Evolutionary conservation across 352 stramenopile species (phyloP).

Genomic region (Phytophthora podocarpi): DNA sequence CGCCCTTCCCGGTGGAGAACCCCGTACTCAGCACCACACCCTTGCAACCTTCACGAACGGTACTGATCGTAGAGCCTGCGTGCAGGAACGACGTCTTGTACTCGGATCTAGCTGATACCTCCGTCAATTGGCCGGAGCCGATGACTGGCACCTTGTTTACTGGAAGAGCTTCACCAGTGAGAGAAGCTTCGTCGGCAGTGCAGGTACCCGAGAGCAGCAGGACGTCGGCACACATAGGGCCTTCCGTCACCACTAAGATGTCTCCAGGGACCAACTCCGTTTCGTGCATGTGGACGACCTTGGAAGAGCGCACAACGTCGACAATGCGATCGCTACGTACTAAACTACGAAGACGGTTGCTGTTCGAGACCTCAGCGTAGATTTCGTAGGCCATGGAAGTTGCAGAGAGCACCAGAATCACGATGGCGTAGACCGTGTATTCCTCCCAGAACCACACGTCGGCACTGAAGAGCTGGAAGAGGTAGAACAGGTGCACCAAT

Average conservation of each 20-base stretch:
- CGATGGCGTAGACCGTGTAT: constrained; percentile 50
- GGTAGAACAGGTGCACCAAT: constrained; percentile 62
- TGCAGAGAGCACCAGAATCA: constrained; percentile 50
- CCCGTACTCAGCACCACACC: constrained; percentile 61
- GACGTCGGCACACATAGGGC: constrained; percentile 43
- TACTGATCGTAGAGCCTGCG: constrained; percentile 40
- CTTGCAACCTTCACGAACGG: constrained; percentile 14
- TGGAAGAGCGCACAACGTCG: constrained; percentile 34
- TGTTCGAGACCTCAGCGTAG: constrained; percentile 52
- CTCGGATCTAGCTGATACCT: constrained; percentile 25
- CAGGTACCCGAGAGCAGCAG: constrained; percentile 48
- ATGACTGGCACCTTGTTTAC: constrained; percentile 46
- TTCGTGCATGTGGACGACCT: constrained; percentile 26
- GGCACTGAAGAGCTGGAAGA: constrained; percentile 66
- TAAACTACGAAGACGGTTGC: constrained; percentile 42
- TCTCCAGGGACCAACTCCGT: constrained; percentile 55
- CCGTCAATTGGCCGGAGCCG: constrained; percentile 25
- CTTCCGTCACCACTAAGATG: constrained; percentile 41
- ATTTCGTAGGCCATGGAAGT: constrained; percentile 57
- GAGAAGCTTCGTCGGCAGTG: constrained; percentile 47
- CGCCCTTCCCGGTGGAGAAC: constrained; percentile 63
- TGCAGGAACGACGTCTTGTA: constrained; percentile 45
- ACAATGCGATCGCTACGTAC: constrained; percentile 44
- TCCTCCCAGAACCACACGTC: constrained; percentile 50
- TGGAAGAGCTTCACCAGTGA: constrained; percentile 52